phyloP scores from a whole-genome alignment of 345 rosid species.

The Eucalyptus erythrocorys region DNA sequence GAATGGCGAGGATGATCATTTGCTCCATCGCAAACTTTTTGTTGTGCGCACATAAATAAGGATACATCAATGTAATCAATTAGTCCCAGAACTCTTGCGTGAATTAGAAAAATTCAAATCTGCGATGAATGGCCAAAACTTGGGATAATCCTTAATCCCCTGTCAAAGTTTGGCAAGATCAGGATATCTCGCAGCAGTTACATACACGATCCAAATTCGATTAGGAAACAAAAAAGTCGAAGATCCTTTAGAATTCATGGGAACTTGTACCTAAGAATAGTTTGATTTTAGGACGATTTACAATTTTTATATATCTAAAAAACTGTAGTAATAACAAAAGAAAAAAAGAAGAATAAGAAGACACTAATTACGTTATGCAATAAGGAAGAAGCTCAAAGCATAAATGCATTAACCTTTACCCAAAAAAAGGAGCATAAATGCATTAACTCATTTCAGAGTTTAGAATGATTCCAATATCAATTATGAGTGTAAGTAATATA shows the following conservation, averaged over 20 bases:
- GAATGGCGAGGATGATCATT: neutral
- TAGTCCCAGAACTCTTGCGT: neutral
- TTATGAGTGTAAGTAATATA: neutral
- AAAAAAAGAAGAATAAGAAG: neutral
- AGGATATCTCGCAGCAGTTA: neutral
- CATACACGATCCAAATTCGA: neutral
- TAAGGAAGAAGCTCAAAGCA: neutral
- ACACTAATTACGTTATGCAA: neutral
- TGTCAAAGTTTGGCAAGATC: too few relatives aligned
- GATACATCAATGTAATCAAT: neutral
- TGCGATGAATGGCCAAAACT: neutral
- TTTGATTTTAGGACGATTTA: neutral
- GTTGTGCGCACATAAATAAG: neutral
- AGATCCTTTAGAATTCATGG: neutral
- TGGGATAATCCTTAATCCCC: neutral
- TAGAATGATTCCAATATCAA: neutral
- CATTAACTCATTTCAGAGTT: neutral
- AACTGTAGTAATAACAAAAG: neutral
- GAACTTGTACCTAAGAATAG: neutral
- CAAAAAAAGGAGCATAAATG: too few relatives aligned
- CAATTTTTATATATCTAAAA: neutral
- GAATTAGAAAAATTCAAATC: neutral
- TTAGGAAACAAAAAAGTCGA: neutral
- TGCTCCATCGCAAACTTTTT: neutral
- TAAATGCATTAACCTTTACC: neutral